phyloP scores from a whole-genome alignment of 805 yeast genomes.

The Suhomyces sp. region DNA sequence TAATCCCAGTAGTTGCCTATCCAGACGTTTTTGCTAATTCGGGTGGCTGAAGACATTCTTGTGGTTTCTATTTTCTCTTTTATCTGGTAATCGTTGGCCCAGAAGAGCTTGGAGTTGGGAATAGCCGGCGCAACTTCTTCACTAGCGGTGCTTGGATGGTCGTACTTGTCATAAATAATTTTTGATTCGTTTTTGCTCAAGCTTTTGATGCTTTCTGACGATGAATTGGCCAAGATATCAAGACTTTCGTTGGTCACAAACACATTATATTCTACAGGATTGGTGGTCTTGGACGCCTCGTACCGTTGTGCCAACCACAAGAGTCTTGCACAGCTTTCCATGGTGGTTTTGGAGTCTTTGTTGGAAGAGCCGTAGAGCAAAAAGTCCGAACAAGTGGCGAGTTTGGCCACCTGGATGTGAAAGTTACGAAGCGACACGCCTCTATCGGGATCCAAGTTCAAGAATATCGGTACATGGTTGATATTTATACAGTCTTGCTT shows the following conservation, averaged over 20 bases:
- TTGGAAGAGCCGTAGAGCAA: slow-evolving; percentile 50
- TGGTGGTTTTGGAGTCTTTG: neutral
- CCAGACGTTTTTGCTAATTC: slow-evolving; percentile 58
- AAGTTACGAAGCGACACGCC: slow-evolving; percentile 82
- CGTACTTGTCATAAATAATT: slow-evolving; percentile 1
- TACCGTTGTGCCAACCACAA: slow-evolving; percentile 38
- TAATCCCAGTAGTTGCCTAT: slow-evolving; percentile 80
- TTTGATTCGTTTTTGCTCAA: slow-evolving; percentile 3
- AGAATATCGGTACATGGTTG: slow-evolving; percentile 50
- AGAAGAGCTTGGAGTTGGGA: slow-evolving; percentile 18
- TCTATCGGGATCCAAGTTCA: slow-evolving; percentile 60
- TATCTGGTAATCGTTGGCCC: slow-evolving; percentile 66
- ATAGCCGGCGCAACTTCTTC: slow-evolving; percentile 2
- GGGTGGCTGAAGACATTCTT: slow-evolving; percentile 78
- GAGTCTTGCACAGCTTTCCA: slow-evolving; percentile 28
- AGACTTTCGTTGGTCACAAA: slow-evolving; percentile 18
- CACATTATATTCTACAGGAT: slow-evolving; percentile 15
- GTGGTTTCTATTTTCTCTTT: slow-evolving; percentile 83
- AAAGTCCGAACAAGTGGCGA: slow-evolving; percentile 70
- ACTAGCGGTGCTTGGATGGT: slow-evolving; percentile 2
- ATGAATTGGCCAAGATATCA: slow-evolving; percentile 4
- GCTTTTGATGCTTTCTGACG: neutral
- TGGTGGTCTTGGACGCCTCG: slow-evolving; percentile 13
- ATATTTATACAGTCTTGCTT: slow-evolving; percentile 43
- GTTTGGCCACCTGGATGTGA: slow-evolving; percentile 79